Conservation (phyloP, 176 grass and related monocot genomes). For the Olyra latifolia region DNA sequence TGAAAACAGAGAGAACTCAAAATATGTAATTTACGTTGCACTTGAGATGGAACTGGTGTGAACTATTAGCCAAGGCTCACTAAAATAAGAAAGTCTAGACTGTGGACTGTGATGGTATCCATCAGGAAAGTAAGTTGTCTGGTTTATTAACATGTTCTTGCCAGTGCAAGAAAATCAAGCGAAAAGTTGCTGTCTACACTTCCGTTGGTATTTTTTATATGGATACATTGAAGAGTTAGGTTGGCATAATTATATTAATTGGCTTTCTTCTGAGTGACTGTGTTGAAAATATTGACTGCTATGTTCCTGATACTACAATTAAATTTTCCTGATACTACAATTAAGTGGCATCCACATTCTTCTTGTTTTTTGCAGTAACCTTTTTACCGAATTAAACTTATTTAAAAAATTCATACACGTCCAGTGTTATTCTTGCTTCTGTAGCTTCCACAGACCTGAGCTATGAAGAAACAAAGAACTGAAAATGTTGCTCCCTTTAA, state of each 20-base stretch:
- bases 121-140: background rate
- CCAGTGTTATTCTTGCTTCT: background rate
- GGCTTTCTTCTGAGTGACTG: background rate
- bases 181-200: background rate
- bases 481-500: constrained; percentile 19
- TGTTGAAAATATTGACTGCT: background rate
- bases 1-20: background rate
- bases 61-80: background rate
- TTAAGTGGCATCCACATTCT: constrained; percentile 1
- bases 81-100: background rate
- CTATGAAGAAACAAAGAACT: background rate
- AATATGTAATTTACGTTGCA: background rate
- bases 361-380: background rate
- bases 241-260: background rate
- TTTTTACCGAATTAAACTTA: background rate
- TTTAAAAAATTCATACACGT: background rate
- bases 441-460: constrained; percentile 12
- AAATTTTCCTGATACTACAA: background rate
- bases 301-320: too few relatives aligned
- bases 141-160: background rate
- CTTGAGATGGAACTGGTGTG: background rate
- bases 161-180: background rate
- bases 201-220: background rate
- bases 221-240: background rate
- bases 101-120: background rate